Percentiles rank a stretch among this genome's conserved stretches.
Conservation (phyloP, 495 filamentous ascomycete genomes). For the Penicillium bialowiezense region DNA sequence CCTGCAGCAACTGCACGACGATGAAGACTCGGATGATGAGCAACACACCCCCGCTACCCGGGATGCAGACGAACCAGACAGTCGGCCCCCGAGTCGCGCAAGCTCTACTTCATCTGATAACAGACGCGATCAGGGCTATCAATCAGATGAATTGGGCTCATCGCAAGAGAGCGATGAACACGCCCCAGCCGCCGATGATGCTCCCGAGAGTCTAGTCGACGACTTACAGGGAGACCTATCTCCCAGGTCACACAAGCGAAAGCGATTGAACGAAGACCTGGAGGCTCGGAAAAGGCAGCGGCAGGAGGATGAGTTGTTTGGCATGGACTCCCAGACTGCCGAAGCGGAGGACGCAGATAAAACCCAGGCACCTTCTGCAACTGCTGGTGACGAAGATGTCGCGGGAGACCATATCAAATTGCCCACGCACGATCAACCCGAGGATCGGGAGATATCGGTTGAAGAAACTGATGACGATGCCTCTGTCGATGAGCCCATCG, state of each 20-base stretch:
- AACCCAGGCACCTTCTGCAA: background rate
- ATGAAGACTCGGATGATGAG: conserved; percentile 63
- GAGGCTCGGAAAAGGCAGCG: conserved; percentile 67
- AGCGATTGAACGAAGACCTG: conserved; percentile 59
- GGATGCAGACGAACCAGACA: conserved; percentile 81
- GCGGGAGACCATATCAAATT: conserved; percentile 4
- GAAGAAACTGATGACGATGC: conserved; percentile 4
- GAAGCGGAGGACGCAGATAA: conserved; percentile 8
- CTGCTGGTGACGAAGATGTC: conserved; percentile 3
- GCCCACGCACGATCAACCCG: background rate
- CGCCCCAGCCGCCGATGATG: background rate
- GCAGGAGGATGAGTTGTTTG: conserved; percentile 77
- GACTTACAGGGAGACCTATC: conserved; percentile 24
- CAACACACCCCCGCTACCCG: conserved; percentile 55
- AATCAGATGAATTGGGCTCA: conserved; percentile 22
- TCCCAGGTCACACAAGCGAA: conserved; percentile 62
- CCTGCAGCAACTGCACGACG: conserved; percentile 52
- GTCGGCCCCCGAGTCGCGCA: conserved; percentile 74
- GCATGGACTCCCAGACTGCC: conserved; percentile 31
- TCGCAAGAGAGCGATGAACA: conserved; percentile 9
- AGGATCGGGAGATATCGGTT: background rate
- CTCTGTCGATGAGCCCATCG: conserved; percentile 33
- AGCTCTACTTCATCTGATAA: conserved; percentile 63
- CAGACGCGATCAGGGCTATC: conserved; percentile 59
- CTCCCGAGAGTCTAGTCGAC: conserved; percentile 3